Base-by-base conservation (phyloP, 225 moss, liverwort and hornwort species). In the Polytrichum commune region DNA sequence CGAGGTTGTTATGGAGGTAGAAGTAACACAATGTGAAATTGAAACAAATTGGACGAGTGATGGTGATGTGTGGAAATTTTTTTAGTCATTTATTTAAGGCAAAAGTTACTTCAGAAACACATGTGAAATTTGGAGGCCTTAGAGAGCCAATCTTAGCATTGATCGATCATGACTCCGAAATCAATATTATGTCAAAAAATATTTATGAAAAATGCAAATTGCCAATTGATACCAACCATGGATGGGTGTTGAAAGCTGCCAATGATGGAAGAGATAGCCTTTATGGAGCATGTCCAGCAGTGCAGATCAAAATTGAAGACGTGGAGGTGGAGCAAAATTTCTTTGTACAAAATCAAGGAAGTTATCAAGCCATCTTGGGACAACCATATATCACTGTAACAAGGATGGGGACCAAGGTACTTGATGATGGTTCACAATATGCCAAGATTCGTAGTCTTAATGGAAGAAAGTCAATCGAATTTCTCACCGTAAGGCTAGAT, bases 261-360 rank as follows among this genome's bases (percentile, higher is more conserved):
- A 67, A 67, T 2, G 24, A 33, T 33, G 1, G 10, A 8, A 27
- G 27, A 53, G 53, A 2, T 10, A 19, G n/a, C 32, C 0, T 67
- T 16, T 67, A 24, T 33, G 67, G 67, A 23, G 67, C 67, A 16
- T 67, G 67, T 67, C 67, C 33, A 0, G 67, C 32, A 22, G 67
- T 67, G 23, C 0, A 1, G 0, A 20, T 23, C 10, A 54, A 55
- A 25, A 65, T 73, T 25, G 65, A 53, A 0, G 29, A 29, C 29
- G 5, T 29, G 5, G 29, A 29, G 5, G 29, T 29, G 5, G 29
- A 29, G 29, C 53, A 65, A 73, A 73, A 64, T 5, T 65, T 55
- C 26, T 65, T 54, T 73, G 54, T 73, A 0, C 53, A 73, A 53
- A 64, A 64, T 65, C 1, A 18, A 6, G 19, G 2, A 2, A 27